These are phyloP conservation scores for Vararia minispora DNA, from an alignment of 768 basidiomycete species.

Conservation along the genomic window DNA sequence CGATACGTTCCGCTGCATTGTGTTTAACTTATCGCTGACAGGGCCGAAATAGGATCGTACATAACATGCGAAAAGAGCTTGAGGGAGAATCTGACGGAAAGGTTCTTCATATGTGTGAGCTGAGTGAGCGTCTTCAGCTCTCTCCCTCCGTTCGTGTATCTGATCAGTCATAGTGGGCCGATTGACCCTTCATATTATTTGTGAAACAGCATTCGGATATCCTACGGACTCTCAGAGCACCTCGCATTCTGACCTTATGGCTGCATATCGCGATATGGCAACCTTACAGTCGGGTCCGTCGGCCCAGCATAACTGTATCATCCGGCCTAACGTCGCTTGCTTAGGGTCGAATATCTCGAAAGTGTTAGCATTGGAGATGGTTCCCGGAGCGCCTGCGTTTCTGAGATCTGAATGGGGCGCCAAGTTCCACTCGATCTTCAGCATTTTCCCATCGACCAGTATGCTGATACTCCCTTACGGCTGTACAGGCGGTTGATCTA, in stretches of 20 bases:
- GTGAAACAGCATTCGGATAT: conserved; percentile 39
- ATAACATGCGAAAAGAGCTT: too few relatives aligned
- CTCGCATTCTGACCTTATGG: conserved; percentile 34
- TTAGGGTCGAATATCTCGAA: conserved; percentile 25
- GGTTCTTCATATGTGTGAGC: conserved; percentile 28
- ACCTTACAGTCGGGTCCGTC: conserved; percentile 30
- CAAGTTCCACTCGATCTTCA: too few relatives aligned
- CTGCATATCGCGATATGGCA: conserved; percentile 33
- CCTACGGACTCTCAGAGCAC: conserved; percentile 32
- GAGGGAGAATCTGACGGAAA: conserved; percentile 22
- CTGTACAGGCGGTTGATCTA: neutral
- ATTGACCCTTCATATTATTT: conserved; percentile 42
- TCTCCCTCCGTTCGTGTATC: neutral
- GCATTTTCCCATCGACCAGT: conserved; percentile 18
- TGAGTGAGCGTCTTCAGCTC: conserved; percentile 34
- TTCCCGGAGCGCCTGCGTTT: conserved; percentile 25
- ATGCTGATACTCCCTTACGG: neutral
- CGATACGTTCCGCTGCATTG: too few relatives aligned
- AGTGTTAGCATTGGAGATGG: conserved; percentile 23
- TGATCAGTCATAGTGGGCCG: conserved; percentile 28
- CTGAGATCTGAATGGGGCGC: conserved; percentile 20
- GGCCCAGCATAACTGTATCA: too few relatives aligned
- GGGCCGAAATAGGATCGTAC: too few relatives aligned
- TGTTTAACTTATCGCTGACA: too few relatives aligned
- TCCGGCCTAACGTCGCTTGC: too few relatives aligned